Base-by-base conservation (phyloP, 306 rosid species). In the Dalbergia cultrata region DNA sequence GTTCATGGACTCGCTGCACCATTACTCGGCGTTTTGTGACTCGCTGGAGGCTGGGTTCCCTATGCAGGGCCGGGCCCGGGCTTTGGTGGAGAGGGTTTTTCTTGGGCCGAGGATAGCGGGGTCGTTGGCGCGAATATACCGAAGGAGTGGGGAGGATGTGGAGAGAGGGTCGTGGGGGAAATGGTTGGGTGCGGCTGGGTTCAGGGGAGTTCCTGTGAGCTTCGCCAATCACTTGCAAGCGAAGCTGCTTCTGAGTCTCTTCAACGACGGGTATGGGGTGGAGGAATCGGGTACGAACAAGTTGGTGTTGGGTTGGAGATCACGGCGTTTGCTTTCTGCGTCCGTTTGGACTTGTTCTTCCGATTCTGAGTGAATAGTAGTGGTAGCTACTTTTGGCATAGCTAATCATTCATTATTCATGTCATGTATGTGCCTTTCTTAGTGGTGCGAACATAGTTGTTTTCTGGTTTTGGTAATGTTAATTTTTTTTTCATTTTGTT, bases 161-260 rank as follows among this genome's bases (percentile, higher is more conserved):
- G 89, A 84, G 13, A 70, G 83, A 2, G 61, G 78, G 44, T 84
- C 86, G 3, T 93, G 93, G 95, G 88, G 88, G 75, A 90, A 93
- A 31, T 80, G 90, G 92, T 82, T 91, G 85, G 67, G 79, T 66
- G 85, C 65, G 70, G 66, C n/a, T 1, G 94, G 97, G 67, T 87
- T 79, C 39, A 84, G 31, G 70, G 74, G 89, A 4, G 82, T 50
- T 13, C 68, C 88, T 0, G 72, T 93, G 11, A 93, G 97, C 86
- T 90, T 80, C 9, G 91, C 99, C 0, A 93, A 95, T 86, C 91
- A 91, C 4, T 86, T 91, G 47, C 99, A 95, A 54, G 95, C 99
- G 14, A 95, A 88, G 66, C 79, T 95, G 12, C 75, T 95, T 74
- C 3, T 93, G 62, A 93, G 90, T 6, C 80, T 95, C 26, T 95